A percentile compares a stretch with the other conserved stretches of the same genome.
Conservation (phyloP, 106 monocot genomes). For the Amphibolis antarctica region DNA sequence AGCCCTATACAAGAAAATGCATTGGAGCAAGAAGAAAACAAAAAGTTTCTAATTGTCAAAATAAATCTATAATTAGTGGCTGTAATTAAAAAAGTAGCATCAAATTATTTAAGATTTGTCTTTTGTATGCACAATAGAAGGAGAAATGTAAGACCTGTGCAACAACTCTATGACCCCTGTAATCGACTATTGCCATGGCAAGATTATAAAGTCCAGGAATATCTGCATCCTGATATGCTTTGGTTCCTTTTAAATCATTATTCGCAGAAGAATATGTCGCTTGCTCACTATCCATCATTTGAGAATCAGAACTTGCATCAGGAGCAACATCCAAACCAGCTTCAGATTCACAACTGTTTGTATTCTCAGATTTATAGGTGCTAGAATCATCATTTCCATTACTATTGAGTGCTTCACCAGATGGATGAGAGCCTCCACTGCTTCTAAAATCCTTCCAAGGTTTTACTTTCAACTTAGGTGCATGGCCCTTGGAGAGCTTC, state of each 20-base stretch:
- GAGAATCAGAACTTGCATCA: slow-evolving; percentile 32
- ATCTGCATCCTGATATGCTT: slow-evolving; percentile 96
- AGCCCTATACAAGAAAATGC: too few species aligned
- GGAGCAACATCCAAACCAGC: slow-evolving; percentile 17
- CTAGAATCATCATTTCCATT: slow-evolving; percentile 9
- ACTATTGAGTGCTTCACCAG: slow-evolving; percentile 5
- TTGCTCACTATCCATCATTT: slow-evolving; percentile 71
- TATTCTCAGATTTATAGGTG: not conserved
- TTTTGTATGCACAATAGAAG: not conserved
- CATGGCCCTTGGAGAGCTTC: slow-evolving; percentile 43
- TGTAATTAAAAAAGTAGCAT: too few species aligned
- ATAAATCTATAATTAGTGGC: too few species aligned
- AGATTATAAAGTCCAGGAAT: slow-evolving; percentile 96
- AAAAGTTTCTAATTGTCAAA: too few species aligned
- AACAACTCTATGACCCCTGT: slow-evolving; percentile 88
- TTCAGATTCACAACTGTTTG: slow-evolving; percentile 12
- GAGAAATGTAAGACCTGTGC: slow-evolving; percentile 51
- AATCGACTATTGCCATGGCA: slow-evolving; percentile 97
- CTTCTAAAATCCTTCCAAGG: slow-evolving; percentile 5
- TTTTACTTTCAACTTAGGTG: slow-evolving; percentile 11
- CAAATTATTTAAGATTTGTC: not conserved
- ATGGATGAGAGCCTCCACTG: slow-evolving; percentile 6
- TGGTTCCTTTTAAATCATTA: slow-evolving; percentile 98
- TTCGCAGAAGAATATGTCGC: slow-evolving; percentile 99
- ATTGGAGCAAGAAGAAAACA: too few species aligned